These are phyloP conservation scores for Phytophthora fragariaefolia DNA, from an alignment of 352 stramenopile species.

Conservation along the genomic window DNA sequence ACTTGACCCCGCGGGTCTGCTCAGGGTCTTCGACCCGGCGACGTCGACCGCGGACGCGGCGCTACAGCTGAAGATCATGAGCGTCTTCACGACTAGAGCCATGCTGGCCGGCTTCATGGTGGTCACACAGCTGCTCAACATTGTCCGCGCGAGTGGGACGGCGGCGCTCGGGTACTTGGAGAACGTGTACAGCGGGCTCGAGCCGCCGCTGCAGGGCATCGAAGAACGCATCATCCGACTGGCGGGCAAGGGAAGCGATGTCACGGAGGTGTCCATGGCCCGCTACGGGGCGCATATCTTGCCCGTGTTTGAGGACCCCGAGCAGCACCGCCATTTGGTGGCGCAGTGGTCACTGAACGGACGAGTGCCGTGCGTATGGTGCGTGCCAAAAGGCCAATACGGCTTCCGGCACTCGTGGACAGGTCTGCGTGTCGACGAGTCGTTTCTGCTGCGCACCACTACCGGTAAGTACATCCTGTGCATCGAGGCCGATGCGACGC, in stretches of 20 bases:
- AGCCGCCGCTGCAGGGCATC: conserved; percentile 59
- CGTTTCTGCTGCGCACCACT: conserved; percentile 65
- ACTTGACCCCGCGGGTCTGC: conserved; percentile 42
- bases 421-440: conserved; percentile 49
- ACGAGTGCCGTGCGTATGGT: conserved; percentile 65
- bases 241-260: conserved; percentile 57
- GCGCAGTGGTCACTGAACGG: conserved; percentile 58
- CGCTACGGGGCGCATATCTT: conserved; percentile 71
- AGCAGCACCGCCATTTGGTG: conserved; percentile 55
- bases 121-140: conserved; percentile 70
- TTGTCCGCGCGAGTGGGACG: conserved; percentile 54
- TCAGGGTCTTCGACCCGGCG: conserved; percentile 40
- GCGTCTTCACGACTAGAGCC: conserved; percentile 49
- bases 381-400: conserved; percentile 55
- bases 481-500: conserved; percentile 67
- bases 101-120: conserved; percentile 73
- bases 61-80: conserved; percentile 49
- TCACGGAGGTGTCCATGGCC: conserved; percentile 74
- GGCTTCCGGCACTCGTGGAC: conserved; percentile 72
- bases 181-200: conserved; percentile 55
- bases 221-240: conserved; percentile 69
- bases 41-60: conserved; percentile 44
- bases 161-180: conserved; percentile 56
- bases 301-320: conserved; percentile 62
- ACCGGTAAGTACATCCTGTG: conserved; percentile 72